phyloP scores from a whole-genome alignment of 768 basidiomycete species.

The Suillus cothurnatus region DNA sequence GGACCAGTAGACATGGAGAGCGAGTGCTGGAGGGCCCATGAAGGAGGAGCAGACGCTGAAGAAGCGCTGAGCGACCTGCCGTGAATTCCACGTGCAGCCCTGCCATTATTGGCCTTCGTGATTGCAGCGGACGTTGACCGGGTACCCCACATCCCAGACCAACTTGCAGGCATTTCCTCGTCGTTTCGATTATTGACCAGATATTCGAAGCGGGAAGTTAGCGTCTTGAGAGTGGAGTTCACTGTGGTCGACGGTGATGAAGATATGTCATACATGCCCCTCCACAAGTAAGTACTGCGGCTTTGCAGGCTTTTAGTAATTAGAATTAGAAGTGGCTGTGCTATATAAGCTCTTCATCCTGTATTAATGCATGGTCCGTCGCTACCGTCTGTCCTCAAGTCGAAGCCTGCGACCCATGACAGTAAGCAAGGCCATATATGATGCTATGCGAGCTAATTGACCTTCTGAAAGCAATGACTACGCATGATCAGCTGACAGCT shows the following conservation, averaged over 20 bases:
- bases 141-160: neutral
- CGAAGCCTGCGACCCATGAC: constrained; percentile 34
- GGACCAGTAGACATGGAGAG: constrained; percentile 1
- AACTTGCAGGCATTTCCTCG: constrained; percentile 3
- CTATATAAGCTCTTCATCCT: no score
- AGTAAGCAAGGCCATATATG: constrained; percentile 17
- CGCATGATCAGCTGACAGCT: constrained; percentile 52
- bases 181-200: neutral
- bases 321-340: neutral
- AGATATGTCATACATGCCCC: neutral
- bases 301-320: no score
- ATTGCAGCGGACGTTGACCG: neutral
- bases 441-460: neutral
- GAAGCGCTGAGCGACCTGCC: constrained; percentile 6
- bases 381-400: constrained; percentile 37
- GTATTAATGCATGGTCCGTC: constrained; percentile 26
- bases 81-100: constrained; percentile 9
- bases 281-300: neutral
- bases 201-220: neutral
- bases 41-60: neutral
- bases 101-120: neutral
- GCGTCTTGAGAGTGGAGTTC: neutral
- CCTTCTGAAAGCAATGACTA: constrained; percentile 47
- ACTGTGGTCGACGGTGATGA: neutral
- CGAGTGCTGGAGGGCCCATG: constrained; percentile 6